A percentile compares a stretch with the other conserved stretches of the same genome.
These are phyloP conservation scores for Leccinum ochraceum DNA, from an alignment of 768 basidiomycete species.

Conservation along the genomic window DNA sequence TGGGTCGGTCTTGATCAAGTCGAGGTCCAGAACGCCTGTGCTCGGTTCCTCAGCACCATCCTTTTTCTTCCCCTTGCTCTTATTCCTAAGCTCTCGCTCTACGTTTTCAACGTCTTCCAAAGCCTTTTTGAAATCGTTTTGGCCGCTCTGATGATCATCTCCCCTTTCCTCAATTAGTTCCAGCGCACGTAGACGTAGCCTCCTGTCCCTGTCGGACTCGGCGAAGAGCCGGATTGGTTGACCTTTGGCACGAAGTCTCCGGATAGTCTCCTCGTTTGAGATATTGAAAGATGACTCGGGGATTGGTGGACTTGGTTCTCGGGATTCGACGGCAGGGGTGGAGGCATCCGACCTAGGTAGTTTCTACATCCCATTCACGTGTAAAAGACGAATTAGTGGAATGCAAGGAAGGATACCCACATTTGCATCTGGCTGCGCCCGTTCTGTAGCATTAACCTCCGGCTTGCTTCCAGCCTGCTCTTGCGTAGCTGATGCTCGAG, in stretches of 20 bases:
- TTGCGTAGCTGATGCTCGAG: slow-evolving; percentile 35
- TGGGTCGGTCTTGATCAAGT: slow-evolving; percentile 83
- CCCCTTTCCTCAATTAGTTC: slow-evolving; percentile 95
- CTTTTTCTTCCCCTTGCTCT: slow-evolving; percentile 60
- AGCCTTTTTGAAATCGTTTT: slow-evolving; percentile 94
- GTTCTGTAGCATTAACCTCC: slow-evolving; percentile 21
- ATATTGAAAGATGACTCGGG: slow-evolving; percentile 69
- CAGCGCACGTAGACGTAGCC: slow-evolving; percentile 85
- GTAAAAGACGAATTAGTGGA: slow-evolving; percentile 33
- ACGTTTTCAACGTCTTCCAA: slow-evolving; percentile 85
- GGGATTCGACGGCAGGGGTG: slow-evolving; percentile 36
- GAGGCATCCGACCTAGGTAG: slow-evolving; percentile 42
- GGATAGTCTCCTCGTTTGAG: slow-evolving; percentile 89
- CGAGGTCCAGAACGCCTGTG: slow-evolving; percentile 71
- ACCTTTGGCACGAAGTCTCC: slow-evolving; percentile 85
- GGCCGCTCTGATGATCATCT: slow-evolving; percentile 75
- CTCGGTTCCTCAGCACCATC: slow-evolving; percentile 51
- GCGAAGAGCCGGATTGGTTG: slow-evolving; percentile 96
- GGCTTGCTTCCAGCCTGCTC: slow-evolving; percentile 22
- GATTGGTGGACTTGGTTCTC: slow-evolving; percentile 42
- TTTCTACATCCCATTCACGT: slow-evolving; percentile 49
- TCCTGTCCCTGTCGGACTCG: slow-evolving; percentile 92
- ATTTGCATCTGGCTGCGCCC: slow-evolving; percentile 35
- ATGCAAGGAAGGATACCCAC: slow-evolving; percentile 39
- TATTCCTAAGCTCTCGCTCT: slow-evolving; percentile 64